A percentile compares a stretch with the other conserved stretches of the same genome.
Conservation (phyloP, 2,329 filamentous ascomycete species). For the Trichoderma polysporum region DNA sequence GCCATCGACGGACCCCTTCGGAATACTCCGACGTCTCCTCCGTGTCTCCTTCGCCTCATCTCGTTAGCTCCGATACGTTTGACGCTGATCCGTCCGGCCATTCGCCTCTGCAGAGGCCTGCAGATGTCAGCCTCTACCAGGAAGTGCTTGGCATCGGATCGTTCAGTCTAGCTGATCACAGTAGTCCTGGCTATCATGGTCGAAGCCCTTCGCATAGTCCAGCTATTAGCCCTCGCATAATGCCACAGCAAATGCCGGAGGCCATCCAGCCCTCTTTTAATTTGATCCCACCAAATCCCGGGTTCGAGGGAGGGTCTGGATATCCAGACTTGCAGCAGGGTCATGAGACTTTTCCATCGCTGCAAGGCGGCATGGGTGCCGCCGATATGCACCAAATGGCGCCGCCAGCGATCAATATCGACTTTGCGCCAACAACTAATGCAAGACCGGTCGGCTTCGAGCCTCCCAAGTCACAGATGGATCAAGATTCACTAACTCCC, state of each 20-base stretch:
- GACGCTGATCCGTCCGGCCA: constrained; percentile 69
- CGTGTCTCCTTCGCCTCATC: constrained; percentile 77
- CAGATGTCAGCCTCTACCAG: constrained; percentile 71
- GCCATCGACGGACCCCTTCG: constrained; percentile 83
- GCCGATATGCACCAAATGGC: constrained; percentile 77
- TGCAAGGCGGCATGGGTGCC: constrained; percentile 46
- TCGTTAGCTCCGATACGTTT: constrained; percentile 75
- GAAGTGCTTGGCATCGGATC: constrained; percentile 74
- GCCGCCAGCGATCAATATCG: constrained; percentile 92
- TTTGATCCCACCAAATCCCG: constrained; percentile 41
- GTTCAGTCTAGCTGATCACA: constrained; percentile 75
- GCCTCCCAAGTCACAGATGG: constrained; percentile 61
- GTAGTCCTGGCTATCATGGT: constrained; percentile 66
- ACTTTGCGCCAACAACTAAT: constrained; percentile 80
- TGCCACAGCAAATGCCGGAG: constrained; percentile 56
- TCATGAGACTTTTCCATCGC: constrained; percentile 53
- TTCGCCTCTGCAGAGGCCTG: constrained; percentile 76
- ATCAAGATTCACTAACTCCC: constrained; percentile 79
- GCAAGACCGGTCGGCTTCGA: constrained; percentile 38
- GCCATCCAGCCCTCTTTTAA: constrained; percentile 48
- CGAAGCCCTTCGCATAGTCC: constrained; percentile 77
- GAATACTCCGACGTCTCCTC: constrained; percentile 91
- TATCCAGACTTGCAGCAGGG: constrained; percentile 40
- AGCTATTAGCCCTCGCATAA: constrained; percentile 63
- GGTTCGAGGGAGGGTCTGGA: constrained; percentile 37